These are phyloP conservation scores for Furcasterigmium furcatum DNA, from an alignment of 2,329 filamentous ascomycete genomes.

Conservation along the genomic window DNA sequence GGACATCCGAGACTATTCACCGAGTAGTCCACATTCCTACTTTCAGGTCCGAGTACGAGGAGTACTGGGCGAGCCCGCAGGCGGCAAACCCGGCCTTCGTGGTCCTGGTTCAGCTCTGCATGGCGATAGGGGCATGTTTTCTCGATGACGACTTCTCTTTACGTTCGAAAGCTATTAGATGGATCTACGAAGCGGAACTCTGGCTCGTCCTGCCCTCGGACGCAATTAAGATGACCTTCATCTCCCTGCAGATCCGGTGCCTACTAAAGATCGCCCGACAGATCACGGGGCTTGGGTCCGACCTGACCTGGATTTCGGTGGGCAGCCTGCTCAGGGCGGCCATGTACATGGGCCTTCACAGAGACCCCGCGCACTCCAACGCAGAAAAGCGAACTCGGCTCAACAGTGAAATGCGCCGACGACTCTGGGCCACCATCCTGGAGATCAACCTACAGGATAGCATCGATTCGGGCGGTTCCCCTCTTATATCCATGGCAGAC, in stretches of 20 bases:
- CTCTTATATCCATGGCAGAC: constrained; percentile 39
- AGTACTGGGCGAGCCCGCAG: constrained; percentile 40
- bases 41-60: constrained; percentile 49
- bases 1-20: constrained; percentile 51
- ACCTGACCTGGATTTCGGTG: constrained; percentile 47
- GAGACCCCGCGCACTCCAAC: constrained; percentile 43
- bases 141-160: constrained; percentile 40
- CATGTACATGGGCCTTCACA: constrained; percentile 55
- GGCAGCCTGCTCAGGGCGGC: constrained; percentile 47
- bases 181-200: constrained; percentile 48
- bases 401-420: constrained; percentile 47
- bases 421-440: constrained; percentile 53
- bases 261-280: constrained; percentile 46
- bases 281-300: constrained; percentile 40
- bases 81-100: constrained; percentile 38
- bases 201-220: constrained; percentile 43
- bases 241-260: constrained; percentile 47
- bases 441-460: constrained; percentile 49
- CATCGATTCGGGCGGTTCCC: constrained; percentile 48
- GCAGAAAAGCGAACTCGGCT: constrained; percentile 39
- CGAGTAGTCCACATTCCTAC: constrained; percentile 55
- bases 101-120: constrained; percentile 48
- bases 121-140: constrained; percentile 45
- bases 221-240: constrained; percentile 44
- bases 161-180: constrained; percentile 37